These are phyloP conservation scores for Calocybe gangraenosa DNA, from an alignment of 768 basidiomycete genomes.

Conservation along the genomic window DNA sequence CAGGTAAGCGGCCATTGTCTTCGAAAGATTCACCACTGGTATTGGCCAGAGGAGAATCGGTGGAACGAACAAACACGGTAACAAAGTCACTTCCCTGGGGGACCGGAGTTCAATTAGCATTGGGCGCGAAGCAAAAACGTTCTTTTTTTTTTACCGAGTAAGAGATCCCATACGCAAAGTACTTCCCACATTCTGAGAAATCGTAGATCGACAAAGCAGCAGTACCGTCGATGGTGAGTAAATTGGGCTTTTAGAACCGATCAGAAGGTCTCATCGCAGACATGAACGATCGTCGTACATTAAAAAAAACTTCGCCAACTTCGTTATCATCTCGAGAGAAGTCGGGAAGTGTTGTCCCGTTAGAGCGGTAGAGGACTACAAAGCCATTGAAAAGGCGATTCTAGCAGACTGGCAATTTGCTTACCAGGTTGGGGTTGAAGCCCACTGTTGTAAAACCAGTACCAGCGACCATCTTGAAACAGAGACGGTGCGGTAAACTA, in stretches of 20 bases:
- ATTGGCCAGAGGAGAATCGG: conserved; percentile 50
- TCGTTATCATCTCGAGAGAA: conserved; percentile 38
- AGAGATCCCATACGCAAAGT: conserved; percentile 75
- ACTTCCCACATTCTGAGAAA: conserved; percentile 66
- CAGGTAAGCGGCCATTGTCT: conserved; percentile 48
- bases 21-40: conserved; percentile 26
- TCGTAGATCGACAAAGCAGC: conserved; percentile 53
- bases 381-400: background rate
- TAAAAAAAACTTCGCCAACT: conserved; percentile 74
- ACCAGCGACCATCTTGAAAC: conserved; percentile 69
- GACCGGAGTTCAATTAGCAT: conserved; percentile 1
- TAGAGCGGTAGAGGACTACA: conserved; percentile 61
- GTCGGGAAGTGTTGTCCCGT: conserved; percentile 48
- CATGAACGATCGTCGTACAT: conserved; percentile 38
- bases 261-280: background rate
- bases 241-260: conserved; percentile 48
- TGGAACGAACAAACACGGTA: conserved; percentile 65
- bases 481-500: conserved; percentile 63
- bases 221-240: conserved; percentile 69
- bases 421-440: conserved; percentile 62
- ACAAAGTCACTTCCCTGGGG: conserved; percentile 69
- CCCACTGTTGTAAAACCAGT: conserved; percentile 79
- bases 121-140: too few species aligned
- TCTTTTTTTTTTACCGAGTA: conserved; percentile 51
- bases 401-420: conserved; percentile 16